Percentiles rank a stretch among this genome's conserved stretches.
Evolutionary conservation across 208 protist genomes (phyloP).

Genomic region (Leptomonas pyrrhocoris): DNA sequence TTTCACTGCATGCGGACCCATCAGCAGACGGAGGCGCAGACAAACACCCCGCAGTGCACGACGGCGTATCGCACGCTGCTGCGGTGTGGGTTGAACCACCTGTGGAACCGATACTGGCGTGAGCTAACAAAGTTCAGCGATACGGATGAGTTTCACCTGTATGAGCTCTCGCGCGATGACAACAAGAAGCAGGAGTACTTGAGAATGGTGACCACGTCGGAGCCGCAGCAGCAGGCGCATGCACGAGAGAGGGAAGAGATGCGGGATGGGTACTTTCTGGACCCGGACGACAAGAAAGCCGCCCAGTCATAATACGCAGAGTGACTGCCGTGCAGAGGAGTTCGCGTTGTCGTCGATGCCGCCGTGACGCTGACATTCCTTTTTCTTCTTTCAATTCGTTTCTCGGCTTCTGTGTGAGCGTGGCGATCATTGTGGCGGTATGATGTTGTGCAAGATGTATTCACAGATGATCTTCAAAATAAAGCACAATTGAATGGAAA

Average conservation of each 20-base stretch:
- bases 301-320: background rate
- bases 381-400: too few species aligned
- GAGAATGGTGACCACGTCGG: slow-evolving; percentile 50
- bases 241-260: slow-evolving; percentile 21
- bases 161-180: slow-evolving; percentile 77
- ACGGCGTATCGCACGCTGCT: slow-evolving; percentile 57
- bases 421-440: too few species aligned
- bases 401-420: too few species aligned
- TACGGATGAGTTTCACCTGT: slow-evolving; percentile 76
- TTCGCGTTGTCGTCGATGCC: too few species aligned
- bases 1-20: slow-evolving; percentile 66
- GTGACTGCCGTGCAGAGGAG: background rate
- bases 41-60: slow-evolving; percentile 63
- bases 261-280: slow-evolving; percentile 37
- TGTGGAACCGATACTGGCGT: slow-evolving; percentile 88
- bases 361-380: too few species aligned
- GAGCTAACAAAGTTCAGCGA: slow-evolving; percentile 73
- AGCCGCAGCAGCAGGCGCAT: slow-evolving; percentile 22
- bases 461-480: too few species aligned
- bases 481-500: too few species aligned
- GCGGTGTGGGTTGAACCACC: slow-evolving; percentile 84
- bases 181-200: slow-evolving; percentile 81
- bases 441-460: too few species aligned
- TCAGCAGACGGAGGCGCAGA: slow-evolving; percentile 52
- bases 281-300: slow-evolving; percentile 12